Evolutionary conservation across 805 yeast genomes (phyloP).

Genomic region (Priceomyces carsonii): DNA sequence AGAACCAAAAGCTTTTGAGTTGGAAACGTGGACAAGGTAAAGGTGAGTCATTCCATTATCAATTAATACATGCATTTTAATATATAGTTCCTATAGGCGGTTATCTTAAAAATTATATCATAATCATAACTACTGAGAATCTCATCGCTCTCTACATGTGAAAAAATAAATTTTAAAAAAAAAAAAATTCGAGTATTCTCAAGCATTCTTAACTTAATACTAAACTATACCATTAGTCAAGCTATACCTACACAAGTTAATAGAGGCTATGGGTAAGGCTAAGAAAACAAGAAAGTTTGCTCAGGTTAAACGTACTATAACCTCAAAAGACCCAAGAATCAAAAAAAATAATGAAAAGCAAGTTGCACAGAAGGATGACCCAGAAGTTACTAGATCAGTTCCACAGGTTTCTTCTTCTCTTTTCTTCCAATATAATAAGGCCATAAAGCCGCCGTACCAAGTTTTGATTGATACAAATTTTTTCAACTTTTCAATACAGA

Average conservation of each 20-base stretch:
- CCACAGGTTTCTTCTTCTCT: slow-evolving; percentile 97
- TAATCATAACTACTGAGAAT: neutral
- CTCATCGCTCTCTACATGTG: neutral
- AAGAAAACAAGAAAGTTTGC: slow-evolving; percentile 97
- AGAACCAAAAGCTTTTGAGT: slow-evolving; percentile 25
- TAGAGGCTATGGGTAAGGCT: slow-evolving; percentile 99
- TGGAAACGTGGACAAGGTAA: slow-evolving; percentile 36
- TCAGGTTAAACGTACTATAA: slow-evolving; percentile 80
- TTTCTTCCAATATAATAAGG: slow-evolving; percentile 90
- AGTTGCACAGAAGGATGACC: slow-evolving; percentile 53
- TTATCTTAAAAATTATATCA: neutral
- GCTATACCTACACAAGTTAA: too few relatives aligned
- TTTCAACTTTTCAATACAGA: slow-evolving; percentile 93
- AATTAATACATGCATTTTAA: slow-evolving; percentile 16
- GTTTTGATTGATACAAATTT: slow-evolving; percentile 95
- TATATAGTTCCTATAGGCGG: neutral
- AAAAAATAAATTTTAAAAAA: neutral
- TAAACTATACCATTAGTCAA: too few relatives aligned
- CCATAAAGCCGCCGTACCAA: slow-evolving; percentile 98
- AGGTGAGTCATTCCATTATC: slow-evolving; percentile 29
- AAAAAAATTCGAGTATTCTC: neutral
- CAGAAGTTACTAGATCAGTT: slow-evolving; percentile 53
- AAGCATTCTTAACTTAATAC: too few relatives aligned
- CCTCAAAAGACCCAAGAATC: slow-evolving; percentile 67
- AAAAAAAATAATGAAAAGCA: slow-evolving; percentile 40